These are phyloP conservation scores for Leccinum rimulosum DNA, from an alignment of 768 basidiomycete genomes.

Conservation along the genomic window DNA sequence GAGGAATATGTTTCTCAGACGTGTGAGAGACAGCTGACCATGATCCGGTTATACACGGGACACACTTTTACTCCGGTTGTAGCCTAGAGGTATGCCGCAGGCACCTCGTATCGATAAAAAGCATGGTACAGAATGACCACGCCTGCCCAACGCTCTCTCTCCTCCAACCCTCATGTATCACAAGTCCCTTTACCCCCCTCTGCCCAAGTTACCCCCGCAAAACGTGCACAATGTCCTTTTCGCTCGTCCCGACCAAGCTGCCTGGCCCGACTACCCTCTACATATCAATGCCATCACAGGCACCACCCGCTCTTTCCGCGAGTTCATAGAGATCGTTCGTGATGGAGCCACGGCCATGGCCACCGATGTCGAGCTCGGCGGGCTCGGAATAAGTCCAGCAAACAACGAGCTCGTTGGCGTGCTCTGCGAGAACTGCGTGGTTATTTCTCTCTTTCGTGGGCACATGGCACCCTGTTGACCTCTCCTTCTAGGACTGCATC, in stretches of 20 bases:
- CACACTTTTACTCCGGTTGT: background rate
- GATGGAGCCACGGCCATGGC: conserved; percentile 59
- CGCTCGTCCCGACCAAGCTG: conserved; percentile 49
- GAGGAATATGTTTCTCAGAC: background rate
- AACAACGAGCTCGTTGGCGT: conserved; percentile 64
- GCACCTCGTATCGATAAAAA: conserved; percentile 5
- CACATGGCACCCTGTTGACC: background rate
- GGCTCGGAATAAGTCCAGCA: conserved; percentile 48
- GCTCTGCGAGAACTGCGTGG: conserved; percentile 66
- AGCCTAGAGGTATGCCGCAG: background rate
- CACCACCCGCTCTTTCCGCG: conserved; percentile 40
- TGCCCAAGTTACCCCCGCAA: conserved; percentile 45
- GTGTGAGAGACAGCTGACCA: background rate
- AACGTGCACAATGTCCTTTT: conserved; percentile 59
- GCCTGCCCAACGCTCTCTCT: background rate
- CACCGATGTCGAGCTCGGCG: conserved; percentile 45
- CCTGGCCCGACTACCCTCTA: conserved; percentile 54
- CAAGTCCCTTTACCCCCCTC: conserved; percentile 55
- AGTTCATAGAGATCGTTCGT: conserved; percentile 50
- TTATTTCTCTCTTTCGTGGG: conserved; percentile 23
- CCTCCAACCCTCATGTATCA: conserved; percentile 42
- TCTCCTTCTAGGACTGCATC: conserved; percentile 47
- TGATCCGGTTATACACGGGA: background rate
- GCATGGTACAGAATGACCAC: background rate
- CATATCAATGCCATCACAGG: conserved; percentile 58